Percentiles rank a stretch among this genome's conserved stretches.
Evolutionary conservation across 75 land plant genomes (phyloP).

Genomic region (Cunninghamia lanceolata): DNA sequence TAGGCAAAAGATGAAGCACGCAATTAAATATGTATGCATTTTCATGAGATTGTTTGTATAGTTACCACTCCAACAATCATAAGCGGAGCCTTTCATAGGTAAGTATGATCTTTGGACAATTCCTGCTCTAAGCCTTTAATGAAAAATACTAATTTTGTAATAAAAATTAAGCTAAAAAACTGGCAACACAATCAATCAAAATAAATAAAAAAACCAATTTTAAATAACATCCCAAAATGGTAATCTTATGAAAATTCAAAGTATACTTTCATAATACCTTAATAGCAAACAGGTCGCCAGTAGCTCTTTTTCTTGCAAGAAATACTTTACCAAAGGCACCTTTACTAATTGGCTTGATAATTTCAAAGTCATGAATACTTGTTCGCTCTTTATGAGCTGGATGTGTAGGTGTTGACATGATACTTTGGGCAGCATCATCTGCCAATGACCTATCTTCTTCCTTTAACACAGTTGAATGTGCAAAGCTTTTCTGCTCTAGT

Average conservation of each 20-base stretch:
- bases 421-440: conserved; percentile 25
- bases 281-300: conserved; percentile 82
- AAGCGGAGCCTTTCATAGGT: not conserved
- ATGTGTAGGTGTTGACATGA: conserved; percentile 32
- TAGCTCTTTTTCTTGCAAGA: conserved; percentile 65
- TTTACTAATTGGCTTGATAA: conserved; percentile 70
- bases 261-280: conserved; percentile 36
- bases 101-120: not conserved
- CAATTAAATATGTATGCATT: not conserved
- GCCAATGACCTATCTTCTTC: conserved; percentile 11
- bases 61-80: not conserved
- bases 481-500: conserved; percentile 13
- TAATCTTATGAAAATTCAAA: not conserved
- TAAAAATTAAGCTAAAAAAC: too few relatives aligned
- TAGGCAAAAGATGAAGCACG: not conserved
- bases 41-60: not conserved
- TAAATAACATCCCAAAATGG: not conserved
- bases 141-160: not conserved
- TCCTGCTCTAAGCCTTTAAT: not conserved
- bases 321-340: conserved; percentile 80
- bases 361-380: conserved; percentile 70
- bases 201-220: not conserved
- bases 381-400: conserved; percentile 44
- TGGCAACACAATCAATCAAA: not conserved
- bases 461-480: conserved; percentile 1